Evolutionary conservation across 306 rosid genomes (phyloP).

Genomic region (Cicer bijugum): DNA sequence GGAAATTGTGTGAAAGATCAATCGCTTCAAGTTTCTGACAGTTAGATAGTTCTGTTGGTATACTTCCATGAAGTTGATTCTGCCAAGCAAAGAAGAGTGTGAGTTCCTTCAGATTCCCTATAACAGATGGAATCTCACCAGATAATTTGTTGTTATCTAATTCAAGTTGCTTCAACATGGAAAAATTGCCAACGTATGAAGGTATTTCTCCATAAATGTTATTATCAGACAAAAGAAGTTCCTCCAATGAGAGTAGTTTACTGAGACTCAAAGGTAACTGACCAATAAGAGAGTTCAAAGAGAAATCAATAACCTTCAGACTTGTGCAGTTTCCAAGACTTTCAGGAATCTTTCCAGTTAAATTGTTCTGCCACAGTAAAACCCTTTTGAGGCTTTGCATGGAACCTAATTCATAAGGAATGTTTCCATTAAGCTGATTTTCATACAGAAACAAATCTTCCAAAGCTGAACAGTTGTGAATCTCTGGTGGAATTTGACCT

Average conservation of each 20-base stretch:
- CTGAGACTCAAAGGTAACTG: slow-evolving; percentile 65
- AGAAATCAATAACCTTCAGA: slow-evolving; percentile 75
- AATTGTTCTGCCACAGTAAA: slow-evolving; percentile 83
- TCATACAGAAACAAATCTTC: slow-evolving; percentile 83
- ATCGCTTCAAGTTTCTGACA: slow-evolving; percentile 88
- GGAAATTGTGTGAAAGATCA: slow-evolving; percentile 86
- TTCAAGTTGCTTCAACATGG: slow-evolving; percentile 78
- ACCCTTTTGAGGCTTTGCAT: slow-evolving; percentile 70
- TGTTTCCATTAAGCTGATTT: slow-evolving; percentile 76
- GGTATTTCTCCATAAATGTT: slow-evolving; percentile 77
- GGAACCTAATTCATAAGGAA: slow-evolving; percentile 70
- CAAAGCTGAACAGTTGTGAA: slow-evolving; percentile 73
- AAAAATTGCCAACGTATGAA: slow-evolving; percentile 69
- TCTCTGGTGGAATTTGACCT: slow-evolving; percentile 81
- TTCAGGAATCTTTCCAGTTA: slow-evolving; percentile 69
- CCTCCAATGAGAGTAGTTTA: slow-evolving; percentile 67
- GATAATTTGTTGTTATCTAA: slow-evolving; percentile 85
- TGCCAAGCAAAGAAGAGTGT: slow-evolving; percentile 89
- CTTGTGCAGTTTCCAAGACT: slow-evolving; percentile 71
- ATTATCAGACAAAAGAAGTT: slow-evolving; percentile 76
- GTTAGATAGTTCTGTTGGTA: slow-evolving; percentile 72
- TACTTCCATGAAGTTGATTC: slow-evolving; percentile 78
- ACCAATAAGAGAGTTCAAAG: slow-evolving; percentile 78
- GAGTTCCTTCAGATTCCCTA: slow-evolving; percentile 79
- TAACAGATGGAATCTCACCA: slow-evolving; percentile 72